Conservation (phyloP, 176 grass and related monocot genomes). For the Bothriochloa decipiens region DNA sequence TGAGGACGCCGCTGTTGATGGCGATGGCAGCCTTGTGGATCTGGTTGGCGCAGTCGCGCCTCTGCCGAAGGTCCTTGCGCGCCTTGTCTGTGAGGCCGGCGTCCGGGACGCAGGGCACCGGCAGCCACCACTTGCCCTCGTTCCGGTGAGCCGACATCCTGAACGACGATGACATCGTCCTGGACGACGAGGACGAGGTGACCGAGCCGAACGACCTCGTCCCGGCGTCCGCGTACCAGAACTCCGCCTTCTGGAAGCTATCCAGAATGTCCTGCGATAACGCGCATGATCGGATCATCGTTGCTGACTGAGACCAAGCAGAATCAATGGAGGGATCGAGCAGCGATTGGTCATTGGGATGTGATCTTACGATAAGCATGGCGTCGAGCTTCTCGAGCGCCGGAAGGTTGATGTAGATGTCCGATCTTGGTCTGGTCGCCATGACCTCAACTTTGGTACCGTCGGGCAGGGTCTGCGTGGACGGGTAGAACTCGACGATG, state of each 20-base stretch:
- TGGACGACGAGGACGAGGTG: constrained; percentile 60
- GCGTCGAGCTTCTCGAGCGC: constrained; percentile 93
- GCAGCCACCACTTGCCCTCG: constrained; percentile 97
- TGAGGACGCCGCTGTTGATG: constrained; percentile 83
- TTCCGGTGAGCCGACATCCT: constrained; percentile 64
- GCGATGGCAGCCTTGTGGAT: constrained; percentile 99
- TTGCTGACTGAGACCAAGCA: not conserved
- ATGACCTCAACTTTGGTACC: constrained; percentile 95
- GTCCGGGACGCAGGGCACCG: constrained; percentile 85
- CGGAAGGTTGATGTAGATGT: constrained; percentile 96
- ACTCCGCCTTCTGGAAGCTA: constrained; percentile 84
- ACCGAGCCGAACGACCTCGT: constrained; percentile 71
- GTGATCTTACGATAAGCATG: constrained; percentile 81
- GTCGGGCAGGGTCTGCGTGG: constrained; percentile 73
- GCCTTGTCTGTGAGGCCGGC: constrained; percentile 62
- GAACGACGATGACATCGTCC: constrained; percentile 65
- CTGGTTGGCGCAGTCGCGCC: constrained; percentile 86
- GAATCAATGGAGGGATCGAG: not conserved
- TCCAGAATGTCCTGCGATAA: constrained; percentile 84
- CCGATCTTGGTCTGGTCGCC: constrained; percentile 85
- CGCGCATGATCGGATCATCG: not conserved
- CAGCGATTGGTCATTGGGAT: not conserved
- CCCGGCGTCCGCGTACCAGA: constrained; percentile 92
- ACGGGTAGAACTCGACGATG: constrained; percentile 94
- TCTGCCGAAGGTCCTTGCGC: constrained; percentile 72